Base-by-base conservation (phyloP, 441 rosid species). In the Capsella rubella region DNA sequence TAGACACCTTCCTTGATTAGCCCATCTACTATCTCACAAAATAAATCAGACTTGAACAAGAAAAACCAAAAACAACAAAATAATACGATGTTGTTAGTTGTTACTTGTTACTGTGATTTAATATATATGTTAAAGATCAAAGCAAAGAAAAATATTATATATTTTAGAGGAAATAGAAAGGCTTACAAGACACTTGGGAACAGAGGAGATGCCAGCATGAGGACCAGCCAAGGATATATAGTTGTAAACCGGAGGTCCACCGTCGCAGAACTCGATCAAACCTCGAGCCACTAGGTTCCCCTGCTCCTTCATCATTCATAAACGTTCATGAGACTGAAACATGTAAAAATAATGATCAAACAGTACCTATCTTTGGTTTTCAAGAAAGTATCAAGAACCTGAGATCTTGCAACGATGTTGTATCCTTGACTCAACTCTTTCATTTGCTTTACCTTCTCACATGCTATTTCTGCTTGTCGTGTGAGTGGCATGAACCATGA, bases 181-280 rank as follows among this genome's bases (percentile, higher is more conserved):
- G 69, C 95, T 85, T 86, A 91, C 97, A 74, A 90, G 88, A 67
- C 97, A 92, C 58, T 84, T 81, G 80, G 99, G 96, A 76, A 92
- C 83, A 73, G 96, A 87, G 59, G 98, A 93, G 60, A 91, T 85
- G 16, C 99, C 98, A 74, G 97, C 96, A 84, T 92, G 98, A 61
- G 97, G 99, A 70, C 99, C 99, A 52, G 81, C 99, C 54, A 90
- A 79, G 34, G 96, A 92, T 76, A 92, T 72, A 78, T 79, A 90
- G 81, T 90, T 95, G 79, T 79, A 81, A 39, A 95, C 92, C 88
- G 84, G 93, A 65, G 97, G 97, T 42, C 85, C 93, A 64, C 83
- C 97, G 3, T 89, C 87, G 59, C 97, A 95, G 70, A 87, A 86
- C 85, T 95, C 88, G 34, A 92, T 39, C 64, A 95, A 87, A n/a